Conservation (phyloP, 2,329 filamentous ascomycete species). For the Fusarium sp. region DNA sequence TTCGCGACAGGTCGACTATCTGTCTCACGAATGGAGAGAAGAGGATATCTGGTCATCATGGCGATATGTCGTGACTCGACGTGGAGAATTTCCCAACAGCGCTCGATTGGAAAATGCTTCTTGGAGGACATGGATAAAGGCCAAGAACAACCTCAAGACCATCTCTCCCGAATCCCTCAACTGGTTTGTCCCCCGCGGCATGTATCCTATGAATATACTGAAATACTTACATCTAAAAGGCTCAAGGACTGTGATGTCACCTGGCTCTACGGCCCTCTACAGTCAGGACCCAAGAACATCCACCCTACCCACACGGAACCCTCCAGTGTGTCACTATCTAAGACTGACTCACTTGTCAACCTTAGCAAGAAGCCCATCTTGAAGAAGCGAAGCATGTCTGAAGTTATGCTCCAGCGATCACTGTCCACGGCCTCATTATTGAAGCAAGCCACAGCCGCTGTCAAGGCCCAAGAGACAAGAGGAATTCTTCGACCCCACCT, state of each 20-base stretch:
- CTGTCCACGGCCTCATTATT: conserved; percentile 88
- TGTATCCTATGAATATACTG: background rate
- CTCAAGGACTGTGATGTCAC: conserved; percentile 97
- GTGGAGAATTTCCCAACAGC: conserved; percentile 82
- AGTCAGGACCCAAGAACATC: conserved; percentile 72
- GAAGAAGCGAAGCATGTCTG: conserved; percentile 96
- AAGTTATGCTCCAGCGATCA: conserved; percentile 91
- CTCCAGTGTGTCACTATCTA: conserved; percentile 59
- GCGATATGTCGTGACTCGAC: conserved; percentile 88
- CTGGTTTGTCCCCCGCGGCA: conserved; percentile 68
- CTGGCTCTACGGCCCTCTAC: conserved; percentile 94
- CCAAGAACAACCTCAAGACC: conserved; percentile 86
- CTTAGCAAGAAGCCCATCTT: conserved; percentile 85
- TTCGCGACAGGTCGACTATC: conserved; percentile 92
- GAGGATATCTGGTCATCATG: conserved; percentile 98
- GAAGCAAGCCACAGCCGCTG: conserved; percentile 87
- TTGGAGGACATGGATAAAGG: conserved; percentile 96
- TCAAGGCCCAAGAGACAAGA: conserved; percentile 80
- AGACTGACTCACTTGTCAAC: conserved; percentile 73
- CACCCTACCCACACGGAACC: conserved; percentile 58
- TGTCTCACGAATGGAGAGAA: conserved; percentile 92
- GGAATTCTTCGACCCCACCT: conserved; percentile 65
- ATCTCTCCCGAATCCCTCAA: conserved; percentile 92
- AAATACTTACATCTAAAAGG: conserved; percentile 64
- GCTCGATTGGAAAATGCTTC: conserved; percentile 92